phyloP scores from a whole-genome alignment of 169 alveolate species.

The Plasmodium coatneyi region DNA sequence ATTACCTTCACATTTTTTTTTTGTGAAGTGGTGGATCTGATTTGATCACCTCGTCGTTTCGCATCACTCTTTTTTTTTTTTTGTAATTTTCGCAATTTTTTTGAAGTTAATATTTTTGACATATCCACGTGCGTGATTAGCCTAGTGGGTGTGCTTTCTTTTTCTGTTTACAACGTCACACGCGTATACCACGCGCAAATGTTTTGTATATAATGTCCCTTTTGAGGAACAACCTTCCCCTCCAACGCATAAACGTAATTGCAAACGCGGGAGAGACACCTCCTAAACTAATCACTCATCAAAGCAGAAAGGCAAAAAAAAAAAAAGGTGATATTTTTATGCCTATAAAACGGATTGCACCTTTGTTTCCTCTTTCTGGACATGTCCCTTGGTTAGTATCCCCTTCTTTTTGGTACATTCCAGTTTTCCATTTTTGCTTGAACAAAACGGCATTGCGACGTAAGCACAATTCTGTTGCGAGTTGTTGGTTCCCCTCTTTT shows the following conservation, averaged over 20 bases:
- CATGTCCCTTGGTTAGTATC: background rate
- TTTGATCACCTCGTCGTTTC: background rate
- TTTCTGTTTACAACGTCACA: background rate
- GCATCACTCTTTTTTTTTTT: background rate
- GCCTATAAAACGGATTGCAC: background rate
- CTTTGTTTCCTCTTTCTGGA: background rate
- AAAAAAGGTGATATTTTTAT: background rate
- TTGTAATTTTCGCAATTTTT: background rate
- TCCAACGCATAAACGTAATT: background rate
- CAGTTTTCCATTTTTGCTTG: background rate
- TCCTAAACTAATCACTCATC: background rate
- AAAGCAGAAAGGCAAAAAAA: background rate
- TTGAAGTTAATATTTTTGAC: background rate
- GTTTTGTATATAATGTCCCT: background rate
- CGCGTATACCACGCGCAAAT: background rate
- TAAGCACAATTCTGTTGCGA: background rate
- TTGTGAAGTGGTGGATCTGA: background rate
- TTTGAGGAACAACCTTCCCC: background rate
- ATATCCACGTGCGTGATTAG: background rate
- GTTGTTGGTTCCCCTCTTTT: background rate
- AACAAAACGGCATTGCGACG: background rate
- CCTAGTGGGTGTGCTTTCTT: background rate
- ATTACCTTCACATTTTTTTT: background rate
- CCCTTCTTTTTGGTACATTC: background rate
- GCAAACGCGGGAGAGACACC: background rate